These are phyloP conservation scores for Gossypium gossypioides DNA, from an alignment of 441 rosid genomes.

Conservation along the genomic window DNA sequence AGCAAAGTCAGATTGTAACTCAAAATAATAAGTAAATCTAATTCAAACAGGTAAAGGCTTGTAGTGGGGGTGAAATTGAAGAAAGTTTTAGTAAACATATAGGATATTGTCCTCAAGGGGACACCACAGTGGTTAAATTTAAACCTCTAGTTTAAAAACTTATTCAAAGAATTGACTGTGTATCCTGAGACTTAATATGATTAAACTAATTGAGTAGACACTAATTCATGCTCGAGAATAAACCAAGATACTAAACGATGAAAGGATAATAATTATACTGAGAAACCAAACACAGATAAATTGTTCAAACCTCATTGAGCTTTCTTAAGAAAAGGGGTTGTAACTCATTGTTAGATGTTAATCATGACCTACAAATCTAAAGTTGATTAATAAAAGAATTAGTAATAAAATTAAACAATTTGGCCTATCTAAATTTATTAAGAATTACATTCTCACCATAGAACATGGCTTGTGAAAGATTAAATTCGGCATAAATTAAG, in stretches of 20 bases:
- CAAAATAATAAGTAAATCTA: neutral
- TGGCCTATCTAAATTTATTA: neutral
- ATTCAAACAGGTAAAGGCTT: neutral
- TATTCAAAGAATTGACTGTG: neutral
- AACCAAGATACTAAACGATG: neutral
- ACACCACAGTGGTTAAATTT: neutral
- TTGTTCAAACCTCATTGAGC: neutral
- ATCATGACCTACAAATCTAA: neutral
- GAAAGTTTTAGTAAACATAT: neutral
- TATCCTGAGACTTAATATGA: neutral
- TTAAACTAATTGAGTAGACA: neutral
- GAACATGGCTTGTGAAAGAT: neutral
- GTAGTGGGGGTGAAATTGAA: neutral
- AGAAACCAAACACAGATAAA: neutral
- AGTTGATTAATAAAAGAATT: neutral
- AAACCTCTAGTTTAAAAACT: neutral
- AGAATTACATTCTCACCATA: neutral
- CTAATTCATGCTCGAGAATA: neutral
- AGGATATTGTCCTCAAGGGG: neutral
- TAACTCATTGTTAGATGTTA: neutral
- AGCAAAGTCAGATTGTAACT: conserved; percentile 3
- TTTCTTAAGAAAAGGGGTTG: neutral
- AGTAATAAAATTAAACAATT: neutral
- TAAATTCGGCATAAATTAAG: neutral
- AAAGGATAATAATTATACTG: neutral